These are phyloP conservation scores for Podaxis rugospora DNA, from an alignment of 768 basidiomycete species.

Conservation along the genomic window DNA sequence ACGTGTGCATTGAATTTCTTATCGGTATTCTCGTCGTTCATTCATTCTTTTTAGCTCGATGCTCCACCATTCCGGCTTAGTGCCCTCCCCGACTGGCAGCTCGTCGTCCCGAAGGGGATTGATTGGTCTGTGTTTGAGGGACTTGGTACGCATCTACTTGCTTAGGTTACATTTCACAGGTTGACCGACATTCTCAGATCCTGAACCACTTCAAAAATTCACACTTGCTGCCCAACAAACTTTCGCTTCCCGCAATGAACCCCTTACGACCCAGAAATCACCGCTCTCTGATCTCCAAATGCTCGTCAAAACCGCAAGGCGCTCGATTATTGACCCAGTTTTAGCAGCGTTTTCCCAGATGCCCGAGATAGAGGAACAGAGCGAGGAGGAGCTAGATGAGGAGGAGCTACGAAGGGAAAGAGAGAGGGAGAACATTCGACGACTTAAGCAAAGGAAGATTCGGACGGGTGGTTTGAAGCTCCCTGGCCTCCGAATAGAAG, in stretches of 20 bases:
- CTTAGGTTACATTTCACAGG: not conserved
- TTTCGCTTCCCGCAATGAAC: slow-evolving; percentile 29
- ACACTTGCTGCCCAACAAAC: slow-evolving; percentile 31
- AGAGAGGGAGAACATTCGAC: slow-evolving; percentile 48
- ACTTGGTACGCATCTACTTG: slow-evolving; percentile 38
- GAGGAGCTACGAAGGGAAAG: slow-evolving; percentile 34
- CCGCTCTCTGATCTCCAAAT: slow-evolving; percentile 52
- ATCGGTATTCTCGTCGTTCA: not conserved
- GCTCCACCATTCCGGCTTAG: slow-evolving; percentile 37
- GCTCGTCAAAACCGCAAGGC: slow-evolving; percentile 50
- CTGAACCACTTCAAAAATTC: slow-evolving; percentile 46
- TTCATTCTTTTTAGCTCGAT: slow-evolving; percentile 18
- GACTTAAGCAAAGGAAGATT: slow-evolving; percentile 52
- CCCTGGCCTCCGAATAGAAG: slow-evolving; percentile 17
- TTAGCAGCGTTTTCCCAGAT: slow-evolving; percentile 28
- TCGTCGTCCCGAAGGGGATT: slow-evolving; percentile 42
- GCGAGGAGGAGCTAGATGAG: slow-evolving; percentile 25
- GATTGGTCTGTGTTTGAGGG: slow-evolving; percentile 60
- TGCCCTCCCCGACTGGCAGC: slow-evolving; percentile 38
- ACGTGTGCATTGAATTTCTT: slow-evolving; percentile 24
- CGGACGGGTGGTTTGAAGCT: slow-evolving; percentile 28
- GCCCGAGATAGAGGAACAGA: slow-evolving; percentile 33
- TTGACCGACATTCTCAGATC: slow-evolving; percentile 34
- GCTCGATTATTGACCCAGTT: slow-evolving; percentile 47
- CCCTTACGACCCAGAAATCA: slow-evolving; percentile 35